Base-by-base conservation (phyloP, 2,329 filamentous ascomycete genomes). In the Acarospora socialis region DNA sequence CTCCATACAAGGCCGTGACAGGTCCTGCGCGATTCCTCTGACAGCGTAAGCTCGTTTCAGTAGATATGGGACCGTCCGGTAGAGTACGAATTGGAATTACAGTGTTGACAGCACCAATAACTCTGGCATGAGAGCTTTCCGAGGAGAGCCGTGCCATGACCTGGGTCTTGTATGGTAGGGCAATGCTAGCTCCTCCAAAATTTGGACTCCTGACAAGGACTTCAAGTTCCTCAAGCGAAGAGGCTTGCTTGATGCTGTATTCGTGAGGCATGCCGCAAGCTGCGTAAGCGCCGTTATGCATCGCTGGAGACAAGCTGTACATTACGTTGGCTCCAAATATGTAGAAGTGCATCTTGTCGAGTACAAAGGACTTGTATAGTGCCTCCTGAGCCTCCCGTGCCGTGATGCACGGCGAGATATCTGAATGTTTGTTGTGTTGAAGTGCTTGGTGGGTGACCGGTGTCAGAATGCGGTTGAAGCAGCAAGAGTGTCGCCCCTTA, bases 51-150 rank as follows among this genome's bases (percentile, higher is more conserved):
- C 53, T 1, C 63, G 63, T 4, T 70, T 68, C 18, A 66, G 60
- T 1, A 73, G 67, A 0, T 73, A 65, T 21, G 60, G 64, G 2
- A 68, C 69, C 49, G n/a, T 66, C 54, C 4, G 45, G 41, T 5
- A 73, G 52, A 8, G 68, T 61, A 14, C 79, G 69, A 7, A 84
- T 66, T 0, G 80, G 80, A 24, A 84, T 72, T 8, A 86, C 55
- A 0, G 79, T 84, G 40, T 86, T 84, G 28, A 81, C 70, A 2
- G 80, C 78, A 0, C 80, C 79, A 37, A 84, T 83, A 1, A 76
- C 77, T 32, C 67, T 69, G 2, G 80, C 80, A 46, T 84, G 77
- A 10, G 68, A 69, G 41, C 77, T 83, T 37, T 82, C 62, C 0
- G 73, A 68, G 43, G 76, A 67, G 21, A 79, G 64, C 12, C 71